Base-by-base conservation (phyloP, 768 basidiomycete species). In the Boletus rubescentipes region DNA sequence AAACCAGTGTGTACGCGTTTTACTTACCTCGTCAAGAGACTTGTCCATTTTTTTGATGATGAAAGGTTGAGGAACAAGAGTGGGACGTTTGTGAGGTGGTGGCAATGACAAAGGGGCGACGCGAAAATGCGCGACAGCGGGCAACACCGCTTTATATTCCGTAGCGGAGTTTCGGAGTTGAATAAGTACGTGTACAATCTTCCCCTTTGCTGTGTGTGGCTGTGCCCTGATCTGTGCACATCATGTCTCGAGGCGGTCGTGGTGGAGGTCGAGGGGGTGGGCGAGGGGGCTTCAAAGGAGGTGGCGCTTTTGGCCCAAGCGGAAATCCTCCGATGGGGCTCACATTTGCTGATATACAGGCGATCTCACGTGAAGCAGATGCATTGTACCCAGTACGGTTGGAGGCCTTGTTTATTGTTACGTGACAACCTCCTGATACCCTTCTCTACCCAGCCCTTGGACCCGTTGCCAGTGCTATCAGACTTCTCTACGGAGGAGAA, bases 11-110 rank as follows among this genome's bases (percentile, higher is more conserved):
- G 11, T 10, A 41, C 55, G 32, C 44, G 46, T 49, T 47, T 12
- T n/a, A 31, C 75, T 81, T 20, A 93, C 90, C 54, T 91, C 86
- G 69, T 93, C 90, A 55, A 93, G 87, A 64, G 87, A 80, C 75
- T 88, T 87, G 75, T 93, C 89, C 86, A 93, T 50, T 89, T 67
- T 59, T 71, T 58, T 35, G 39, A 32, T 53, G 6, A 26, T 12
- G 40, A 46, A 29, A 6, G 26, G 26, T 6, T 16, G 20, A 37
- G 30, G 23, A 37, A 45, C 18, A 47, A 55, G 54, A 36, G 20
- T 15, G 20, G n/a, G 34, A 20, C 16, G 34, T 46, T 12, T 11
- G 31, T 26, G 54, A 56, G 46, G 41, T 59, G 64, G 63, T 63
- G 56, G 66, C 61, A 68, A 51, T 47, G 41, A 60, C 59, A 60